A percentile compares a stretch with the other conserved stretches of the same genome.
Evolutionary conservation across 1,284 basidiomycete genomes (phyloP).

Genomic region (Fomitopsis schrenkii): DNA sequence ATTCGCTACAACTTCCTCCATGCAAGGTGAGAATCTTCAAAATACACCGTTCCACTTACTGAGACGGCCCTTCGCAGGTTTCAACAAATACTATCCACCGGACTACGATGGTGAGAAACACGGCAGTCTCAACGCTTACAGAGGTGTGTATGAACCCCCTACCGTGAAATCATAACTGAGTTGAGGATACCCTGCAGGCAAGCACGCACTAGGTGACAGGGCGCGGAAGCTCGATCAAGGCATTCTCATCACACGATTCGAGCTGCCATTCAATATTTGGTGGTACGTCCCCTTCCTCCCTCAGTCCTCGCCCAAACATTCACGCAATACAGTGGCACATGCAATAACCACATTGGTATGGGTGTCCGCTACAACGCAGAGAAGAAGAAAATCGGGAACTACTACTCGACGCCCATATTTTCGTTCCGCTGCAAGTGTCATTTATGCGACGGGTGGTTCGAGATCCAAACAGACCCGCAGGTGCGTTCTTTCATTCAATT

Average conservation of each 20-base stretch:
- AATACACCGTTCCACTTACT: conserved; percentile 14
- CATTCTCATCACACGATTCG: conserved; percentile 90
- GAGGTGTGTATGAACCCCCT: conserved; percentile 41
- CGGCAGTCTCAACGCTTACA: conserved; percentile 77
- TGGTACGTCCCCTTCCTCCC: conserved; percentile 54
- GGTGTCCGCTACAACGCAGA: conserved; percentile 98
- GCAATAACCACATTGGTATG: conserved; percentile 93
- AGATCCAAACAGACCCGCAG: conserved; percentile 96
- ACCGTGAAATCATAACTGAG: not conserved
- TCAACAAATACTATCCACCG: conserved; percentile 93
- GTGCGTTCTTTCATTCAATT: conserved; percentile 35
- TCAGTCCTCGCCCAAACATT: not conserved
- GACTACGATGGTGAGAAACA: conserved; percentile 84
- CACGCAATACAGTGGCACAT: conserved; percentile 60
- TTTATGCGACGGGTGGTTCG: conserved; percentile 90
- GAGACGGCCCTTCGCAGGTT: conserved; percentile 36
- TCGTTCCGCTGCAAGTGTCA: conserved; percentile 97
- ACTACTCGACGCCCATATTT: conserved; percentile 92
- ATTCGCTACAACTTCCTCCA: not conserved
- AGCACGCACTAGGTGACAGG: conserved; percentile 90
- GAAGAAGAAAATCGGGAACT: conserved; percentile 95
- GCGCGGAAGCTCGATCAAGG: conserved; percentile 93
- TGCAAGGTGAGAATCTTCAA: conserved; percentile 1
- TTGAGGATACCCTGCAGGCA: conserved; percentile 46
- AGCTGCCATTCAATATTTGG: conserved; percentile 97